Base-by-base conservation (phyloP, 2,329 filamentous ascomycete species). In the Botryosphaeria dothidea region DNA sequence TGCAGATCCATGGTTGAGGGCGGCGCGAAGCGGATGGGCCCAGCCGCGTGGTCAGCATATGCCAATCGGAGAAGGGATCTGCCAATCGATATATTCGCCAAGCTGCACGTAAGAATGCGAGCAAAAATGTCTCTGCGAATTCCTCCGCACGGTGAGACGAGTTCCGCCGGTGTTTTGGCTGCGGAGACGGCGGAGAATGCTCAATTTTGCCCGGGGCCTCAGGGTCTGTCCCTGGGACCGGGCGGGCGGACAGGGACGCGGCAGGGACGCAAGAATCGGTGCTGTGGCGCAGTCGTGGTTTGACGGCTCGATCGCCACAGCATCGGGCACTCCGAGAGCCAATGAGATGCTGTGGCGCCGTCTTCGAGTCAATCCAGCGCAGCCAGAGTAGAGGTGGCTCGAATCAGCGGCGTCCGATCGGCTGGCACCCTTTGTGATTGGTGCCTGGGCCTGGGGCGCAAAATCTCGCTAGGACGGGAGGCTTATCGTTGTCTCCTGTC, bases 1-100 rank as follows among this genome's bases (percentile, higher is more conserved):
- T 21, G 54, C 54, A 45, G 36, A 45, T 43, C 17, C 1, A 13
- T 8, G 17, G 23, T 21, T n/a, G 15, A 41, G 36, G 36, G 23
- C 54, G 34, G 34, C 19, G 52, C 52, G 52, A 56, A 21, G 34
- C 31, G 52, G 52, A 17, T 13, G 31, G 41, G 38, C 34, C 34
- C 7, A n/a, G 34, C 23, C 54, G 43, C 54, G 54, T 57, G 54
- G 54, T 21, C 19, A 29, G 15, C 54, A 57, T 57, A 29, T 57
- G 19, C 54, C 38, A 41, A 41, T 45, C 36, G 23, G 21, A 57
- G 54, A 29, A 57, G 36, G 23, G 54, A 57, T 57, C 54, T 41
- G 36, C 54, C 54, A 57, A 29, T 56, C 52, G 36, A 41, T 56
- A 56, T 56, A 41, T 41, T 23, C 6, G 49, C 49, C 49, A 54